Conservation (phyloP, 2,329 filamentous ascomycete species). For the Colletotrichum sp. region DNA sequence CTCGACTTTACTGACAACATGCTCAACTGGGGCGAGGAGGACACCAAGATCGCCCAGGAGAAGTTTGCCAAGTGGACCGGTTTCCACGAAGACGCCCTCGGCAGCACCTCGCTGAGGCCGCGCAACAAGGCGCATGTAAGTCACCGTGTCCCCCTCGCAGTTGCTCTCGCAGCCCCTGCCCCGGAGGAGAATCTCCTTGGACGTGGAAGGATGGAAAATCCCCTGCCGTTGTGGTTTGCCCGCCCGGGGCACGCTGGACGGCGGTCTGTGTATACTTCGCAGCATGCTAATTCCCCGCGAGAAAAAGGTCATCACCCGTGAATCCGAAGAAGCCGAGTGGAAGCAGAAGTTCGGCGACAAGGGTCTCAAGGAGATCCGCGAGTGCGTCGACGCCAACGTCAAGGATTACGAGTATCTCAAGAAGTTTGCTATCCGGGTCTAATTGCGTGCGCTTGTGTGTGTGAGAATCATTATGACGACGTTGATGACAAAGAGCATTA, state of each 20-base stretch:
- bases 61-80: conserved; percentile 97
- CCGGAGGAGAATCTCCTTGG: neutral
- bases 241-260: neutral
- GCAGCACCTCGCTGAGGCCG: conserved; percentile 77
- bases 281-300: conserved; percentile 24
- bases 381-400: conserved; percentile 74
- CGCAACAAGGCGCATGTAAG: conserved; percentile 67
- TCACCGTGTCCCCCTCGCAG: conserved; percentile 18
- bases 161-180: neutral
- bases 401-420: conserved; percentile 83
- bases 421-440: conserved; percentile 72
- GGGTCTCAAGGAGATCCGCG: conserved; percentile 71
- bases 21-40: conserved; percentile 83
- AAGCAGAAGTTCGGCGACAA: conserved; percentile 74
- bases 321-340: conserved; percentile 76
- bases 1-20: conserved; percentile 78
- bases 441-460: conserved; percentile 16
- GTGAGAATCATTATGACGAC: neutral
- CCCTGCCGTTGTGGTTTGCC: conserved; percentile 5
- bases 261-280: neutral
- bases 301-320: conserved; percentile 66
- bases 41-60: conserved; percentile 73
- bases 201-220: neutral
- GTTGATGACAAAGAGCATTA: conserved; percentile 14
- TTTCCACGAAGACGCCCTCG: conserved; percentile 94